These are phyloP conservation scores for Immersiporthe knoxdaviesiana DNA, from an alignment of 2,329 filamentous ascomycete species.

Conservation along the genomic window DNA sequence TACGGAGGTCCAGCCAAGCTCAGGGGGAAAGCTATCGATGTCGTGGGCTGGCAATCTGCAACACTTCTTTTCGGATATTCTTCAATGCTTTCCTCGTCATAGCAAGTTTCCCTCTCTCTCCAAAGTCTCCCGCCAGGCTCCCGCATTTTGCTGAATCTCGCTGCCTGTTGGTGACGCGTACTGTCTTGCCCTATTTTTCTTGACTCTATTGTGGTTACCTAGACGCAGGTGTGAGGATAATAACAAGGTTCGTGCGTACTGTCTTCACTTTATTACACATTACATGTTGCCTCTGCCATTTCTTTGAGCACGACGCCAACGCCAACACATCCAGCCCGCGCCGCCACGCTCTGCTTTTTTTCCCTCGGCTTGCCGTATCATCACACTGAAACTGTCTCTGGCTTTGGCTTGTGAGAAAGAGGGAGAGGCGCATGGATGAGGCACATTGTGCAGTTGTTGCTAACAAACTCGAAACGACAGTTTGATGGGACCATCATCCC, in stretches of 20 bases:
- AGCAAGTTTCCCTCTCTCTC: not conserved
- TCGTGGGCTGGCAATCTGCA: slow-evolving; percentile 7
- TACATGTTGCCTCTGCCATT: not conserved
- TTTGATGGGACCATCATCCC: not conserved
- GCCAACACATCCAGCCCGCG: no score
- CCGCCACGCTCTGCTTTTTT: no score
- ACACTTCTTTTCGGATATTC: slow-evolving; percentile 3
- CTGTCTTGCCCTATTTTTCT: not conserved
- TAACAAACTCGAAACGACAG: not conserved
- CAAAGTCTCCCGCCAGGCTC: not conserved
- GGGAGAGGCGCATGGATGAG: not conserved
- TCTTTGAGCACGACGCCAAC: not conserved
- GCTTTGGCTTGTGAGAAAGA: not conserved
- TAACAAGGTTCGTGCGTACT: not conserved
- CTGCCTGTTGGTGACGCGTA: slow-evolving; percentile 6
- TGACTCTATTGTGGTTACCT: not conserved
- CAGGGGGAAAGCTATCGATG: slow-evolving; percentile 7
- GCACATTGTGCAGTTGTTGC: not conserved
- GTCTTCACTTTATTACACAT: no score
- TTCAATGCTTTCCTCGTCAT: not conserved
- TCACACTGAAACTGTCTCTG: not conserved
- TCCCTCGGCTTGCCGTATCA: not conserved
- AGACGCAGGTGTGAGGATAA: not conserved
- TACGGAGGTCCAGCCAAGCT: slow-evolving; percentile 9
- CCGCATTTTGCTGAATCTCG: not conserved